Evolutionary conservation across 164 flowering plant species (phyloP).

Genomic region (Berberis vulgaris): DNA sequence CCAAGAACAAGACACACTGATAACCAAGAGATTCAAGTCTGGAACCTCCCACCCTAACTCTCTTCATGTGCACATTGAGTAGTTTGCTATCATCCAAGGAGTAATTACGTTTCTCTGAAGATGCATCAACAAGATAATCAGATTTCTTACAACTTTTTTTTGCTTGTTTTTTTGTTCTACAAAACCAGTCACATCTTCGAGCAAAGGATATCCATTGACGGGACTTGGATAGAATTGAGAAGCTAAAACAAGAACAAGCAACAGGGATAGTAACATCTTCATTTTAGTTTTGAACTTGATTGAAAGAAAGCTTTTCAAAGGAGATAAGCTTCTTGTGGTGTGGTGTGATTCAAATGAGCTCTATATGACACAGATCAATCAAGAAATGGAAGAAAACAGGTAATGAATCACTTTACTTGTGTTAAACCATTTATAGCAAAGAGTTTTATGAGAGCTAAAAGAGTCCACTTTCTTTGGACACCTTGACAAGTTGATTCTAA

Average conservation of each 20-base stretch:
- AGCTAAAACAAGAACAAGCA: neutral
- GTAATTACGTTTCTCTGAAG: neutral
- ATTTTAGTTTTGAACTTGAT: neutral
- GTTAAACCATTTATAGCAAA: too few relatives aligned
- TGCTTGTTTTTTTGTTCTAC: neutral
- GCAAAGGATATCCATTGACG: neutral
- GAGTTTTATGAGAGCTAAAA: too few relatives aligned
- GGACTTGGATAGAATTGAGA: slow-evolving; percentile 7
- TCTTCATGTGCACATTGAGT: neutral
- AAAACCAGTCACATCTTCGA: neutral
- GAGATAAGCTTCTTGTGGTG: neutral
- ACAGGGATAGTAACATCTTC: neutral
- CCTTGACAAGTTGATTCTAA: too few relatives aligned
- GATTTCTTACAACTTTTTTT: too few relatives aligned
- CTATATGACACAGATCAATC: too few relatives aligned
- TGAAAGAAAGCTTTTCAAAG: neutral
- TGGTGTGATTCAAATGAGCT: neutral
- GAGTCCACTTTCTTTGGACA: too few relatives aligned
- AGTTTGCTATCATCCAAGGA: neutral
- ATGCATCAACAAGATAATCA: too few relatives aligned
- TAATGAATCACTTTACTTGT: too few relatives aligned
- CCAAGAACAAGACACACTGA: neutral
- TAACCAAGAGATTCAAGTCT: neutral
- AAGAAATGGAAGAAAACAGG: too few relatives aligned
- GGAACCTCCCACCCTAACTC: neutral